A percentile compares a stretch with the other conserved stretches of the same genome.
Conservation (phyloP, 2,329 filamentous ascomycete species). For the Fusarium sp. region DNA sequence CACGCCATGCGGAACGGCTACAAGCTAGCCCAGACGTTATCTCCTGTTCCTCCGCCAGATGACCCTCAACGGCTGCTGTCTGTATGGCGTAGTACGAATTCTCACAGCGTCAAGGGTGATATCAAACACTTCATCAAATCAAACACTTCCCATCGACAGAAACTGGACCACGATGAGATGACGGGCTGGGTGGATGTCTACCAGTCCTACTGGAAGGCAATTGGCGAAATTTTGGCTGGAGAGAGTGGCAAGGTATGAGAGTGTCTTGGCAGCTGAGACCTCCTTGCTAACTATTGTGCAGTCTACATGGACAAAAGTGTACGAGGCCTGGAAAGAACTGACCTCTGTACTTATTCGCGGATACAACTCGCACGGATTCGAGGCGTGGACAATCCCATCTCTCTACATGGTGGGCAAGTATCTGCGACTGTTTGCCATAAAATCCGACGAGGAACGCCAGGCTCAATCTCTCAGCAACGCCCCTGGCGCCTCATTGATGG, state of each 20-base stretch:
- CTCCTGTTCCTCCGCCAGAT: constrained; percentile 71
- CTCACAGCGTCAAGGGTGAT: constrained; percentile 72
- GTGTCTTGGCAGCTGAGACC: neutral
- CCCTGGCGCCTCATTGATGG: constrained; percentile 61
- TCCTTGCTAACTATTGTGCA: constrained; percentile 35
- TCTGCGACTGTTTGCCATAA: constrained; percentile 87
- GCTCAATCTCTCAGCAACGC: constrained; percentile 51
- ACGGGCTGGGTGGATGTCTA: constrained; percentile 91
- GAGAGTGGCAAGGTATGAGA: constrained; percentile 50
- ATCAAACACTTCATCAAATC: constrained; percentile 78
- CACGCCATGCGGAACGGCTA: constrained; percentile 75
- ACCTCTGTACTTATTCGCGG: constrained; percentile 81
- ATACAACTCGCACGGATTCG: constrained; percentile 80
- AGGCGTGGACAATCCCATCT: constrained; percentile 92
- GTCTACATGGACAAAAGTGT: constrained; percentile 83
- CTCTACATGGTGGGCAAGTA: constrained; percentile 90
- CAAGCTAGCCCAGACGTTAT: constrained; percentile 78
- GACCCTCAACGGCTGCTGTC: constrained; percentile 74
- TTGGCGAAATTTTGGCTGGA: constrained; percentile 75
- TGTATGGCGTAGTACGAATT: constrained; percentile 78
- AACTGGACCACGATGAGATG: constrained; percentile 73
- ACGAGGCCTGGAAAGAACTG: constrained; percentile 89
- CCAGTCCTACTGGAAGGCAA: constrained; percentile 83
- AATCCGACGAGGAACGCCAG: constrained; percentile 78
- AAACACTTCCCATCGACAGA: constrained; percentile 63